Evolutionary conservation across 1,284 basidiomycete genomes (phyloP).

Genomic region (Heterobasidion occidentale): DNA sequence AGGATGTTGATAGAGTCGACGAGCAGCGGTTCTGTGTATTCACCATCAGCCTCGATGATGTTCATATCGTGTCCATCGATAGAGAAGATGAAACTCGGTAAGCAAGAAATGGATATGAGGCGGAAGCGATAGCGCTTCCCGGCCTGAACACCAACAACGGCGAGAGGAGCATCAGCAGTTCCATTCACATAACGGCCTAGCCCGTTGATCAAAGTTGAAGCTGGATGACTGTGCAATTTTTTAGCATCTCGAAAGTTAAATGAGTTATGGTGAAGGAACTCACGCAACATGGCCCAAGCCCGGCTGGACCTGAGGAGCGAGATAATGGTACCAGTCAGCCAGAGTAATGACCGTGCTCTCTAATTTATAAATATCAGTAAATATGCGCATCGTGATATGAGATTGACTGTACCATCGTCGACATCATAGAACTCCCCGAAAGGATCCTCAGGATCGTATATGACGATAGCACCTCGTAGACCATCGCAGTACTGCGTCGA

Average conservation of each 20-base stretch:
- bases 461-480: constrained; percentile 13
- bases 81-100: constrained; percentile 29
- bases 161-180: not conserved
- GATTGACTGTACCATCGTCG: constrained; percentile 4
- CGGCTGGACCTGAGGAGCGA: not conserved
- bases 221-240: not conserved
- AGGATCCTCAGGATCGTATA: constrained; percentile 3
- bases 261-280: not conserved
- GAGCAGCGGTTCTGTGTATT: constrained; percentile 28
- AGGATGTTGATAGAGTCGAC: constrained; percentile 35
- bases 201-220: not conserved
- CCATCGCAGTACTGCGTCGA: constrained; percentile 25
- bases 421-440: not conserved
- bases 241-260: not conserved
- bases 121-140: constrained; percentile 22
- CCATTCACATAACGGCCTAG: not conserved
- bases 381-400: not conserved
- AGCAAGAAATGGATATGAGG: constrained; percentile 26
- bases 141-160: not conserved
- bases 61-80: constrained; percentile 39
- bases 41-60: constrained; percentile 47
- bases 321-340: not conserved
- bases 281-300: not conserved
- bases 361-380: not conserved
- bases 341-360: not conserved